Conservation (phyloP, 2,329 filamentous ascomycete species). For the Neofusicoccum sp. region DNA sequence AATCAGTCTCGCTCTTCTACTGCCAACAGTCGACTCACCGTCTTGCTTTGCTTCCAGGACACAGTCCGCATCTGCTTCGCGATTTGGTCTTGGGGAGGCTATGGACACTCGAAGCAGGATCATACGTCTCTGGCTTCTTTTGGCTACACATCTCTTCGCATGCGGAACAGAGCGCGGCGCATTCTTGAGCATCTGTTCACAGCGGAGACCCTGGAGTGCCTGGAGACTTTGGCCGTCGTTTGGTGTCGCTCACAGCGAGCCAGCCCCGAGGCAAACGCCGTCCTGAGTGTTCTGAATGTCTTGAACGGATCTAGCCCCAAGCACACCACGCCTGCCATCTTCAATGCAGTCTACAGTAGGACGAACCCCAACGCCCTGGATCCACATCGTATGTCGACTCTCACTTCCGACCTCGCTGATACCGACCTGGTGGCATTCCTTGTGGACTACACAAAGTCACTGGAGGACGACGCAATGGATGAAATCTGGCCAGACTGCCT, state of each 20-base stretch:
- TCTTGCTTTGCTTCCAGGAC: slow-evolving; percentile 94
- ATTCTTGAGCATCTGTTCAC: slow-evolving; percentile 90
- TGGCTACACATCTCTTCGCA: slow-evolving; percentile 82
- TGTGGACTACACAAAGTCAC: slow-evolving; percentile 81
- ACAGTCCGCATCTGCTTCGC: slow-evolving; percentile 86
- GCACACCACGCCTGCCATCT: slow-evolving; percentile 87
- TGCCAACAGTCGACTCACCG: slow-evolving; percentile 91
- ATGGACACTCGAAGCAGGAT: slow-evolving; percentile 60
- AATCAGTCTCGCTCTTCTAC: slow-evolving; percentile 75
- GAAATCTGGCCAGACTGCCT: slow-evolving; percentile 97
- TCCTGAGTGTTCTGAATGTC: slow-evolving; percentile 85
- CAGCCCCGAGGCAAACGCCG: slow-evolving; percentile 57
- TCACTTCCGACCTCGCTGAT: slow-evolving; percentile 82
- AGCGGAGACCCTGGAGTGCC: slow-evolving; percentile 86
- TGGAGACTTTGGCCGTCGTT: slow-evolving; percentile 85
- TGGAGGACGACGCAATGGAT: slow-evolving; percentile 96
- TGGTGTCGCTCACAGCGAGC: slow-evolving; percentile 62
- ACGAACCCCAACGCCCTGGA: slow-evolving; percentile 83
- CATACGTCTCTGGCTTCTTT: slow-evolving; percentile 74
- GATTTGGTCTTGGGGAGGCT: slow-evolving; percentile 91
- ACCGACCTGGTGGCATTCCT: slow-evolving; percentile 83
- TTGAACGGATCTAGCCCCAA: slow-evolving; percentile 88
- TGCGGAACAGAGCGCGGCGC: slow-evolving; percentile 84
- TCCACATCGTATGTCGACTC: slow-evolving; percentile 74
- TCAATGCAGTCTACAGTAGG: slow-evolving; percentile 93